phyloP scores from a whole-genome alignment of 1,139 yeast genomes.

The Suhomyces wounanorum region DNA sequence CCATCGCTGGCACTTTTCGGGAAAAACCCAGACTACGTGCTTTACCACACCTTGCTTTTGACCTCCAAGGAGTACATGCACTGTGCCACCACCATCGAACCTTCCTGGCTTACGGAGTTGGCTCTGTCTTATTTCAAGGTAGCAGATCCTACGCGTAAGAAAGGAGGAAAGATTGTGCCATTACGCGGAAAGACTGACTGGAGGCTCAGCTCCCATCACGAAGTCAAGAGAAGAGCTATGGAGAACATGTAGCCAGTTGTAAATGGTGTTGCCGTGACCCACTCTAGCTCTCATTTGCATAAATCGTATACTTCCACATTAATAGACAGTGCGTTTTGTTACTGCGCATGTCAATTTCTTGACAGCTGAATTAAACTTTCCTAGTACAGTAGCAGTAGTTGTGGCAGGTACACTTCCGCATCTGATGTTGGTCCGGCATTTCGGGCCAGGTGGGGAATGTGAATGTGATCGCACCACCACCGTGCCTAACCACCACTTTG shows the following conservation, averaged over 20 bases:
- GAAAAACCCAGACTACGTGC: slow-evolving; percentile 73
- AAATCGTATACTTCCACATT: too few species aligned
- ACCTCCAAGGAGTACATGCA: slow-evolving; percentile 94
- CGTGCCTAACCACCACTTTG: background rate
- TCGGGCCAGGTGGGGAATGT: slow-evolving; percentile 3
- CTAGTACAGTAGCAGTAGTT: too few species aligned
- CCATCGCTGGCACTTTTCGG: slow-evolving; percentile 85
- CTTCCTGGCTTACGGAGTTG: slow-evolving; percentile 78
- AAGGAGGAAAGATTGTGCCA: slow-evolving; percentile 47
- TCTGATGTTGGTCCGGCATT: background rate
- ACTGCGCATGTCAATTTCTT: background rate
- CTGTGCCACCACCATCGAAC: slow-evolving; percentile 77
- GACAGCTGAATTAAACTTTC: background rate
- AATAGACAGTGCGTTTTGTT: background rate
- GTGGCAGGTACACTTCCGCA: background rate
- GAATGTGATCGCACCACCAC: slow-evolving; percentile 9
- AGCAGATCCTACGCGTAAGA: slow-evolving; percentile 47
- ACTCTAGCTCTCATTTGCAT: too few species aligned
- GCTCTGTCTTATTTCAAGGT: slow-evolving; percentile 87
- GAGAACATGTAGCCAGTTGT: slow-evolving; percentile 14
- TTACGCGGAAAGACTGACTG: slow-evolving; percentile 56
- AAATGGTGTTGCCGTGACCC: too few species aligned
- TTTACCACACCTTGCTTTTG: slow-evolving; percentile 79
- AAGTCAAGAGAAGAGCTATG: slow-evolving; percentile 34
- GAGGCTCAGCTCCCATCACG: slow-evolving; percentile 44